Evolutionary conservation across 176 grass and related monocot genomes (phyloP).

Genomic region (Ensete ventricosum): DNA sequence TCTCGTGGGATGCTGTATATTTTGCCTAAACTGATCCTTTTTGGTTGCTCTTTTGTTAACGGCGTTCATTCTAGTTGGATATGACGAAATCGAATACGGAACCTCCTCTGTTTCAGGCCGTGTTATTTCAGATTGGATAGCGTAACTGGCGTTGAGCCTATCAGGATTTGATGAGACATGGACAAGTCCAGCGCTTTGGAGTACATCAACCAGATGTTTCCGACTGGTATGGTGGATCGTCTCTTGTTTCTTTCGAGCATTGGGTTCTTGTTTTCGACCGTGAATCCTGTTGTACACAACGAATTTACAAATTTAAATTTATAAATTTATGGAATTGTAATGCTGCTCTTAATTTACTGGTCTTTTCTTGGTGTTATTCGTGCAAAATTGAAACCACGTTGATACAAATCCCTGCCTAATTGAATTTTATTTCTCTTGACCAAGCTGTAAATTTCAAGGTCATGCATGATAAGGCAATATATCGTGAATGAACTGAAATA

Average conservation of each 20-base stretch:
- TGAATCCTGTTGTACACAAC: background rate
- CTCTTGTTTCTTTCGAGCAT: constrained; percentile 11
- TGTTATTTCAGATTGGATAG: background rate
- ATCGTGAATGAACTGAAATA: no score
- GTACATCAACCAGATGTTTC: constrained; percentile 99
- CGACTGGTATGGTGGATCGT: constrained; percentile 38
- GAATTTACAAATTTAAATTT: no score
- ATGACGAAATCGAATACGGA: background rate
- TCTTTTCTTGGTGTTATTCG: no score
- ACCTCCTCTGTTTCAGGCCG: background rate
- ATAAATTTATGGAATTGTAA: no score
- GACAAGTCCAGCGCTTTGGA: constrained; percentile 93
- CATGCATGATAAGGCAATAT: no score
- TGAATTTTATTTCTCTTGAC: background rate
- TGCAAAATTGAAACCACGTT: no score
- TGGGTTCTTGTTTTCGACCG: background rate
- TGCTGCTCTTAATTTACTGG: no score
- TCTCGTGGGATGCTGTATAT: background rate
- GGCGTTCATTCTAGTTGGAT: background rate
- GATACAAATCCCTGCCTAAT: background rate
- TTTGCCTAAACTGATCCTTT: background rate
- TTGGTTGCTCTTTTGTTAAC: background rate
- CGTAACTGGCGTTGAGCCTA: background rate
- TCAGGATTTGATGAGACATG: constrained; percentile 32
- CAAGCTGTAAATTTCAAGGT: background rate